phyloP scores from a whole-genome alignment of 2,329 filamentous ascomycete genomes.

The Aureobasidium subglaciale region DNA sequence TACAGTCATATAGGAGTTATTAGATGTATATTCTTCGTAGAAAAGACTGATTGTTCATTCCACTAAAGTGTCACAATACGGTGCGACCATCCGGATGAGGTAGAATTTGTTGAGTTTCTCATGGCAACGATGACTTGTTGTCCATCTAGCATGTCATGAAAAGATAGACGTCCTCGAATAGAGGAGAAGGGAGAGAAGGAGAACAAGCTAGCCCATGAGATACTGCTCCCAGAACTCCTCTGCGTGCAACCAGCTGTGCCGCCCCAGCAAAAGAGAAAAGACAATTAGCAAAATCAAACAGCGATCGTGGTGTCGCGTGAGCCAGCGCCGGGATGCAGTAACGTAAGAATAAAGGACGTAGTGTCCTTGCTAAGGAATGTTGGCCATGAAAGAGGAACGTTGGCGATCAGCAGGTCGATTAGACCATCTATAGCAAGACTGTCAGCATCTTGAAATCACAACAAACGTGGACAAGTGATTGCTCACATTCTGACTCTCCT shows the following conservation, averaged over 20 bases:
- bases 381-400: neutral
- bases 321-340: neutral
- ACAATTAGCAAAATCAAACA: neutral
- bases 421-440: neutral
- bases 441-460: neutral
- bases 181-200: neutral
- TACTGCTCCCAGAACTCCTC: neutral
- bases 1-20: neutral
- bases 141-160: neutral
- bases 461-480: neutral
- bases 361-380: neutral
- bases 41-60: neutral
- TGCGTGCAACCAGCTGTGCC: neutral
- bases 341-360: neutral
- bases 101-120: neutral
- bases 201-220: neutral
- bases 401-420: neutral
- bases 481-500: constrained; percentile 76
- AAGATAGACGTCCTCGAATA: neutral
- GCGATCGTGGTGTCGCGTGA: neutral
- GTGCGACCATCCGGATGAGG: too few relatives aligned
- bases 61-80: too few relatives aligned
- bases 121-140: neutral
- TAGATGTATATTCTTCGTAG: neutral
- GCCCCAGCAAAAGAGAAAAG: neutral